Evolutionary conservation across 176 grass and related monocot genomes (phyloP).

Genomic region (Paspalum notatum): DNA sequence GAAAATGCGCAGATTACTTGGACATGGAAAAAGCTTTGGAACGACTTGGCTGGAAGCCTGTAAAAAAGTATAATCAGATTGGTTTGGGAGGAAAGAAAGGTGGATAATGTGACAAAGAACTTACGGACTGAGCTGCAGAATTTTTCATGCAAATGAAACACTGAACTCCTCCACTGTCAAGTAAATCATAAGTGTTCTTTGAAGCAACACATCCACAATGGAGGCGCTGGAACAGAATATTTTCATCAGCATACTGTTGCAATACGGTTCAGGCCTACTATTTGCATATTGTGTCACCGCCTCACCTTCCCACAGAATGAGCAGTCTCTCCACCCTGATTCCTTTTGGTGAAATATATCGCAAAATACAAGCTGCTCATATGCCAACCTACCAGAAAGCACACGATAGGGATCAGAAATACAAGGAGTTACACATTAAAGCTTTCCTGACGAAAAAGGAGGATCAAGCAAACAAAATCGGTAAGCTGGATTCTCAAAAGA

Average conservation of each 20-base stretch:
- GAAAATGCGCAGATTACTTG: slow-evolving; percentile 64
- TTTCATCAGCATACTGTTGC: not conserved
- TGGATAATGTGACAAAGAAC: slow-evolving; percentile 43
- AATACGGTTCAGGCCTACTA: not conserved
- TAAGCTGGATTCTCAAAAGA: not conserved
- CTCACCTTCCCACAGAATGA: slow-evolving; percentile 95
- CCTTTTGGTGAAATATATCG: slow-evolving; percentile 96
- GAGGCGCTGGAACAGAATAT: slow-evolving; percentile 60
- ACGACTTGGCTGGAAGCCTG: slow-evolving; percentile 63
- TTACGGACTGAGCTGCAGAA: slow-evolving; percentile 72
- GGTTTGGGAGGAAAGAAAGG: slow-evolving; percentile 20
- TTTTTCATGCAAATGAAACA: slow-evolving; percentile 82
- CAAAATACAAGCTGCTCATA: slow-evolving; percentile 90
- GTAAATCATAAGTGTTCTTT: slow-evolving; percentile 86
- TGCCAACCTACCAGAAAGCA: slow-evolving; percentile 62
- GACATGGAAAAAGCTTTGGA: slow-evolving; percentile 63
- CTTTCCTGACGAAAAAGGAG: not conserved
- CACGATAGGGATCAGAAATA: slow-evolving; percentile 12
- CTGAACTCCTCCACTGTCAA: slow-evolving; percentile 95
- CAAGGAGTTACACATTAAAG: not conserved
- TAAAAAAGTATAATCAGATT: slow-evolving; percentile 49
- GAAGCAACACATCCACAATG: slow-evolving; percentile 98
- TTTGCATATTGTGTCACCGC: not conserved
- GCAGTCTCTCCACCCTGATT: slow-evolving; percentile 99
- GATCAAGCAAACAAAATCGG: not conserved